A percentile compares a stretch with the other conserved stretches of the same genome.
phyloP scores from a whole-genome alignment of 2,329 filamentous ascomycete genomes.

The Trichoderma sp. region DNA sequence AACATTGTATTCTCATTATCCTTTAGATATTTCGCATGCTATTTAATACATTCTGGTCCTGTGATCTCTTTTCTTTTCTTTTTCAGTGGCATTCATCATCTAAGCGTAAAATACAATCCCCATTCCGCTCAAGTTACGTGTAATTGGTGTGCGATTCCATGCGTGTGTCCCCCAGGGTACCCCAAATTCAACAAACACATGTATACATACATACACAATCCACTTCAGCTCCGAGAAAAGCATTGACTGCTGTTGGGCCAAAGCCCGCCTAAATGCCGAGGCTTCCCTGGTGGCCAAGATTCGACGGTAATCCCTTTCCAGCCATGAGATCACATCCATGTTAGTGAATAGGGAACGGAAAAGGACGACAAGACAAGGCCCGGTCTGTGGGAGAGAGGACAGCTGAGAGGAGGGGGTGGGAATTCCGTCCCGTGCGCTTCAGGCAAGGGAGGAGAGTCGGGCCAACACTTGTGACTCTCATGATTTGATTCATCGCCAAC shows the following conservation, averaged over 20 bases:
- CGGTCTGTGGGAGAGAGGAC: background rate
- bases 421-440: background rate
- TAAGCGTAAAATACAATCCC: background rate
- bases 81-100: background rate
- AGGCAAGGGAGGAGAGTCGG: background rate
- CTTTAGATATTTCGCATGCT: background rate
- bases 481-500: background rate
- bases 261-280: conserved; percentile 9
- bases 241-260: background rate
- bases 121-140: background rate
- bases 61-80: background rate
- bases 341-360: background rate
- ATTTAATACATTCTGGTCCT: background rate
- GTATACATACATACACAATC: background rate
- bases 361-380: background rate
- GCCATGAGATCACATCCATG: background rate
- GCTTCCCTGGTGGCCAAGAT: too few species aligned
- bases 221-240: background rate
- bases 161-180: conserved; percentile 4
- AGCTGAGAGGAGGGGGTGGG: conserved; percentile 4
- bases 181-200: background rate
- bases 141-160: background rate
- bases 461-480: background rate
- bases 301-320: conserved; percentile 2
- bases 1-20: background rate